A percentile compares a stretch with the other conserved stretches of the same genome.
Conservation (phyloP, 2,329 filamentous ascomycete genomes). For the Pseudogymnoascus sp. region DNA sequence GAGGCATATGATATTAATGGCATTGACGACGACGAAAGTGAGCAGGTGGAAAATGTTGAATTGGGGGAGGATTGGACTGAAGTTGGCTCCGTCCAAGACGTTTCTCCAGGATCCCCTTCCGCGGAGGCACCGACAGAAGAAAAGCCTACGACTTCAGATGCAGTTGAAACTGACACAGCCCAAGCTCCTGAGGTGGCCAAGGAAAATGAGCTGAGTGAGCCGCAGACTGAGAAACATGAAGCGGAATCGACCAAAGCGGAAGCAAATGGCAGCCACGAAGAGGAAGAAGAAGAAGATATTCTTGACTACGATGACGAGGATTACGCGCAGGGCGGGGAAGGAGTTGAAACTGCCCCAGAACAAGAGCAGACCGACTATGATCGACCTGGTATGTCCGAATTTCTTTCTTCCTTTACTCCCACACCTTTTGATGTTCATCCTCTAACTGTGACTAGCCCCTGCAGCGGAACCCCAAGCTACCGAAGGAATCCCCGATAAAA, state of each 20-base stretch:
- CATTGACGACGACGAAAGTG: conserved; percentile 16
- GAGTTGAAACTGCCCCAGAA: neutral
- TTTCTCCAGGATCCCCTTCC: neutral
- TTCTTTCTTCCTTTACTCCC: conserved; percentile 15
- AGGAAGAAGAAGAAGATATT: conserved; percentile 33
- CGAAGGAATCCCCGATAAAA: conserved; percentile 19
- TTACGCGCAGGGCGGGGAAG: neutral
- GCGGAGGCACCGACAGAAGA: conserved; percentile 7
- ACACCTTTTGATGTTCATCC: conserved; percentile 23
- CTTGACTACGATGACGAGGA: conserved; percentile 45
- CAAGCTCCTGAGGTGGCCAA: neutral
- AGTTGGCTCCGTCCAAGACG: conserved; percentile 3
- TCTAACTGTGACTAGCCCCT: conserved; percentile 21
- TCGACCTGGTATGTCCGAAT: conserved; percentile 8
- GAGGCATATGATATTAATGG: conserved; percentile 1
- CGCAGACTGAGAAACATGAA: neutral
- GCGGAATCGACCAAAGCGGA: neutral
- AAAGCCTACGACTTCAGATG: conserved; percentile 1
- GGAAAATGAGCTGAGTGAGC: neutral
- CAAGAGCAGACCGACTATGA: conserved; percentile 19
- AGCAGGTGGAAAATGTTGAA: conserved; percentile 18
- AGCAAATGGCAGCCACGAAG: conserved; percentile 1
- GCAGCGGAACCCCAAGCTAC: conserved; percentile 20
- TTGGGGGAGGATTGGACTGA: neutral
- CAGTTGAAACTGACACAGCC: conserved; percentile 3